phyloP scores from a whole-genome alignment of 805 yeast species.

The Zygotorulaspora sp. region DNA sequence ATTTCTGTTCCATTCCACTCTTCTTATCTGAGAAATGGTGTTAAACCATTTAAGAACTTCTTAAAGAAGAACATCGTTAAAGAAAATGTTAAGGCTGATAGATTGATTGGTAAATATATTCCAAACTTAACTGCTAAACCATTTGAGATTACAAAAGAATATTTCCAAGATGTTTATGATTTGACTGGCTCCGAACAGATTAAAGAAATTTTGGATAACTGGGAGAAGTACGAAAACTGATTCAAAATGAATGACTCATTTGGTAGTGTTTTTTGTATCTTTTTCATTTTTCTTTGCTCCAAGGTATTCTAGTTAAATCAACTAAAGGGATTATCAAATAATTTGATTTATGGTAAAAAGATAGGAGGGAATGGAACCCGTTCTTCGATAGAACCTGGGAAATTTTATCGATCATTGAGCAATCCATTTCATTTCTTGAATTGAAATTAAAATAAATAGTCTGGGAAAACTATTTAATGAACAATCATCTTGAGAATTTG shows the following conservation, averaged over 20 bases:
- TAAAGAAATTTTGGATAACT: conserved; percentile 84
- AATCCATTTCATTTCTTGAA: no score
- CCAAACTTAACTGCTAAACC: conserved; percentile 99
- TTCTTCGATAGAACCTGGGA: conserved; percentile 10
- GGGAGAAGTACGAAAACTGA: conserved; percentile 70
- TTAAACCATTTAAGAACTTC: conserved; percentile 97
- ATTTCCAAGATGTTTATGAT: conserved; percentile 91
- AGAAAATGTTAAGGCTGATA: conserved; percentile 91
- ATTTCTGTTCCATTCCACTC: conserved; percentile 99
- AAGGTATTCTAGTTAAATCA: no score
- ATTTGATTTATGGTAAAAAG: no score
- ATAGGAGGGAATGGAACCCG: no score
- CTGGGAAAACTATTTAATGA: conserved; percentile 12
- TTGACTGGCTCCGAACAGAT: conserved; percentile 90
- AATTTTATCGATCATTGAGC: conserved; percentile 11
- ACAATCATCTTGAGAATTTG: background rate
- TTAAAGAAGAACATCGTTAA: conserved; percentile 91
- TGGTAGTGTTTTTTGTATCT: no score
- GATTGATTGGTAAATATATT: conserved; percentile 90
- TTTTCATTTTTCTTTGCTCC: no score
- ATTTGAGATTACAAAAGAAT: conserved; percentile 90
- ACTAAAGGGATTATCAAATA: no score
- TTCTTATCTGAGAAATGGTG: conserved; percentile 96
- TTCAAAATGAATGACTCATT: no score
- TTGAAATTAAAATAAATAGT: conserved; percentile 4